Evolutionary conservation across 2,329 filamentous ascomycete species (phyloP).

Genomic region (Epichloe brachyelytri): DNA sequence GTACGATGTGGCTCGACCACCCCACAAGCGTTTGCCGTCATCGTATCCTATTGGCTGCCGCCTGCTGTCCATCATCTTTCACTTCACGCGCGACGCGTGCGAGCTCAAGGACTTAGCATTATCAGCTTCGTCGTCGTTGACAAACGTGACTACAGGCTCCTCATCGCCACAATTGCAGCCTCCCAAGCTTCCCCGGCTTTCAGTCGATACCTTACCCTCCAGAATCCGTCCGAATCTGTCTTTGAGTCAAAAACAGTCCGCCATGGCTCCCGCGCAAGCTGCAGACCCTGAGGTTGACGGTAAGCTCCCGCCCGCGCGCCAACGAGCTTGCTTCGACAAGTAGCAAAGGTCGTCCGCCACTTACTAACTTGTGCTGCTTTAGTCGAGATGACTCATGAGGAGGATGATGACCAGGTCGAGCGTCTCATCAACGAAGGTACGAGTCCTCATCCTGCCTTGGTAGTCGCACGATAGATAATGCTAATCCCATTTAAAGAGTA

Average conservation of each 20-base stretch:
- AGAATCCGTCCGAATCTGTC: background rate
- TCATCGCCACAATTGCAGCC: background rate
- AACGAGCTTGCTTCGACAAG: background rate
- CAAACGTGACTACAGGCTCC: slow-evolving; percentile 13
- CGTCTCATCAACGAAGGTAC: slow-evolving; percentile 88
- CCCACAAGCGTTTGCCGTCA: background rate
- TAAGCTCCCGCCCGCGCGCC: slow-evolving; percentile 10
- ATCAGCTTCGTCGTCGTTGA: slow-evolving; percentile 11
- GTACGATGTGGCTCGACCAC: slow-evolving; percentile 8
- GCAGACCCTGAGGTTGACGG: slow-evolving; percentile 24
- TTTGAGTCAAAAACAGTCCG: background rate
- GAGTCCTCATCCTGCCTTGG: background rate
- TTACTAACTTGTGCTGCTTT: slow-evolving; percentile 5
- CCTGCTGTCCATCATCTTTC: background rate
- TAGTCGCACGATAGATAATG: background rate
- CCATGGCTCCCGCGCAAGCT: slow-evolving; percentile 24
- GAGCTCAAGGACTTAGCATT: background rate
- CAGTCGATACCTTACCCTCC: background rate
- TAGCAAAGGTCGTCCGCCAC: background rate
- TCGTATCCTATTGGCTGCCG: background rate
- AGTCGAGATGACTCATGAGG: slow-evolving; percentile 42
- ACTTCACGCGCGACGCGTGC: slow-evolving; percentile 28
- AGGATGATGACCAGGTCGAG: slow-evolving; percentile 61
- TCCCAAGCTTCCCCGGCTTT: background rate
- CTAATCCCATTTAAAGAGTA: slow-evolving; percentile 50